Conservation (phyloP, 345 rosid genomes). For the Bruguiera sexangula region DNA sequence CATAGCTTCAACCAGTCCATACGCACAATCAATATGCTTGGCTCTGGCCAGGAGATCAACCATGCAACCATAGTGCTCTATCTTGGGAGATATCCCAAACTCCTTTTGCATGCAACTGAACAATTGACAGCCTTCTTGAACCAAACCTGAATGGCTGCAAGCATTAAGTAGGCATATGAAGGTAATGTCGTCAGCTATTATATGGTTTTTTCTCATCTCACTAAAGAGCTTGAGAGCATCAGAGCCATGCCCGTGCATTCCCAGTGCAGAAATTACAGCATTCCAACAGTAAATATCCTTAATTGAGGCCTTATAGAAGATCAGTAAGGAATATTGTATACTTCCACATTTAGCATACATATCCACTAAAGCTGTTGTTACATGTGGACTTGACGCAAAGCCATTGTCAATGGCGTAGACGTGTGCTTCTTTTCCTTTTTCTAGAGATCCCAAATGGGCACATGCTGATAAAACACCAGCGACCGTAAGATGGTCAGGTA, state of each 20-base stretch:
- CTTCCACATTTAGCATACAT: slow-evolving; percentile 35
- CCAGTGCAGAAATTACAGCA: slow-evolving; percentile 21
- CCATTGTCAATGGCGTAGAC: slow-evolving; percentile 9
- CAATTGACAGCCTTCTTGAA: slow-evolving; percentile 22
- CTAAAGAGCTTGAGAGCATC: slow-evolving; percentile 19
- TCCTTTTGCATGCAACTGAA: slow-evolving; percentile 22
- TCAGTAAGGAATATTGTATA: slow-evolving; percentile 14
- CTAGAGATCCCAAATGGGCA: slow-evolving; percentile 24
- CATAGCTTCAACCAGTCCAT: slow-evolving; percentile 19
- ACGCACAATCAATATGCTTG: slow-evolving; percentile 11
- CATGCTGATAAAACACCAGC: slow-evolving; percentile 22
- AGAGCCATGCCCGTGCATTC: slow-evolving; percentile 24
- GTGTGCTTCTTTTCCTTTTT: slow-evolving; percentile 15
- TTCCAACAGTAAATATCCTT: slow-evolving; percentile 33
- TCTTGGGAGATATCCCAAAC: slow-evolving; percentile 20
- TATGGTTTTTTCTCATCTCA: slow-evolving; percentile 9
- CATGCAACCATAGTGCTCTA: slow-evolving; percentile 32
- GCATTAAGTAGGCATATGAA: slow-evolving; percentile 27
- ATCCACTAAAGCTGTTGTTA: slow-evolving; percentile 21
- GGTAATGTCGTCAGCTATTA: slow-evolving; percentile 21
- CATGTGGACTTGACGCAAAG: slow-evolving; percentile 20
- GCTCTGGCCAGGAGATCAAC: slow-evolving; percentile 27
- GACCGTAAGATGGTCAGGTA: slow-evolving; percentile 20
- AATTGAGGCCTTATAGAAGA: slow-evolving; percentile 16
- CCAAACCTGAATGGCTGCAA: slow-evolving; percentile 30